Base-by-base conservation (phyloP, 1,284 basidiomycete species). In the Cryptococcus neoformans region DNA sequence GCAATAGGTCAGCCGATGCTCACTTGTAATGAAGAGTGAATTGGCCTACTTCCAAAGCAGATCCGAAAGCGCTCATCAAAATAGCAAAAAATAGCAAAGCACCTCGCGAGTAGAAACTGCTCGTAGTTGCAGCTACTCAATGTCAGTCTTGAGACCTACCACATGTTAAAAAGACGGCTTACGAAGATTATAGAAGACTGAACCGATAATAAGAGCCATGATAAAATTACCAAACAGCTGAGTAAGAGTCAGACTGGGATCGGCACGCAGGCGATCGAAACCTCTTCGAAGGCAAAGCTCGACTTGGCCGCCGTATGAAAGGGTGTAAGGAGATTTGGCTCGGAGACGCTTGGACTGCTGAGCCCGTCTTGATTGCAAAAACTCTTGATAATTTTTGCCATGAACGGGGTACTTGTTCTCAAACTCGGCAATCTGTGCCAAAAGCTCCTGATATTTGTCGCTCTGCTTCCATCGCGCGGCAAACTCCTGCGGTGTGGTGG, bases 81-180 rank as follows among this genome's bases (percentile, higher is more conserved):
- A 78, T 66, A 38, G 76, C 68, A 57, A 80, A 78, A 69, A 81
- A 81, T 56, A 80, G 63, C n/a, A 78, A 73, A 78, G 90, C 91
- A 3, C 90, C 90, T 17, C 90, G 84, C 12, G 87, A 86, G 80
- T 88, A 94, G 37, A 85, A 88, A 11, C 85, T 86, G 0, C 78
- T 73, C 0, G 91, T 90, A 28, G 21, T 21, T 21, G 21, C 21
- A 21, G 21, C 21, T 21, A 21, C 21, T 21, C 21, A 21, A 21
- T 21, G 21, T 21, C 21, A 21, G 21, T 21, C 21, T 21, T 21
- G 21, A 21, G 21, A 21, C 21, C 21, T 21, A 21, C 21, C 21
- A 21, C 21, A 21, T 21, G 21, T 21, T 21, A 21, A 21, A 21
- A 21, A 21, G 21, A n/a, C 21, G 21, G 61, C 64, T 66, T 49